Evolutionary conservation across 176 grass and related monocot genomes (phyloP), one percentile per base, ranked within the genome.

Genomic region (Eremochloa ophiuroides): DNA sequence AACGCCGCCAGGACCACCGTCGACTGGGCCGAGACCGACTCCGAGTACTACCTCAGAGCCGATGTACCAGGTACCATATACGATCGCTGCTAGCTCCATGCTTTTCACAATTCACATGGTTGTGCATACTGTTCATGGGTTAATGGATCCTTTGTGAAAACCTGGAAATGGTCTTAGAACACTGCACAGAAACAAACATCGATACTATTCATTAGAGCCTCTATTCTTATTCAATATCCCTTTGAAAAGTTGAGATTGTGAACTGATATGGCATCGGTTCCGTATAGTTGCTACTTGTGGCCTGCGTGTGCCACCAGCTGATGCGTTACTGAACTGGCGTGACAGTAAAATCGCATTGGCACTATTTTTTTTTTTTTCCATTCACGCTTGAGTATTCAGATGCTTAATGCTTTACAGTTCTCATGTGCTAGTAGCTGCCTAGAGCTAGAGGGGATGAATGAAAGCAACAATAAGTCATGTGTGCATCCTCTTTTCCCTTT

Each of bases 21-120:
- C 38, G 84, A 95, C 35, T 93, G 93, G 96, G 62, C 26, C 14
- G 96, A 95, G 75, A 88, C 85, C 5, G 89, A 90, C 17, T 74
- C 55, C 11, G 93, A 91, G 73, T 98, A 90, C 68, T 76, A 77
- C 77, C 47, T 95, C 46, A 85, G 86, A 75, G 88, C 93, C 26
- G 85, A 90, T 30, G 48, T 95, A 66, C 86, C 96, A 66, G 96
- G 96, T 91, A 93, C 18, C 2, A 10, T 11, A 1, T 35, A 4
- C 23, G 26, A 58, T 66, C 50, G 27, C 26, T 1, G 14, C 29
- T 25, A 5, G 22, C 46, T 31, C 18, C 60, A 6, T 53, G 42
- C 4, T 75, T 83, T 20, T 38, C 42, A 12, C 51, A 0, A 75
- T 20, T 38, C 42, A 12, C 51, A 0, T 50, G 12, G 41, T 13